Conservation (phyloP, 495 filamentous ascomycete species). For the Apodospora peruviana region DNA sequence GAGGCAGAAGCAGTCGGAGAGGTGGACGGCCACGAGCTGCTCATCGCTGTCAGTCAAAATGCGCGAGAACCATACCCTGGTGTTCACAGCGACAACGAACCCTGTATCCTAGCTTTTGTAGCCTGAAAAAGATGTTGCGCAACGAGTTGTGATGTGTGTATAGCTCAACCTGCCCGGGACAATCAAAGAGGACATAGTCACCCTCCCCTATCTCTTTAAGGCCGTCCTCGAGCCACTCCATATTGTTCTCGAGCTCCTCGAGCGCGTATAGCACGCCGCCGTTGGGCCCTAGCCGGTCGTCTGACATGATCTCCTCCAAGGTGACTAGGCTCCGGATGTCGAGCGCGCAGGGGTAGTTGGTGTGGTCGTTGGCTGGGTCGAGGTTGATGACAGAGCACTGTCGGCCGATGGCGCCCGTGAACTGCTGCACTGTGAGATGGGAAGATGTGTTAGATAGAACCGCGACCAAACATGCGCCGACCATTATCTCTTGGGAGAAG, state of each 20-base stretch:
- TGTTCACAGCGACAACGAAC: conserved; percentile 43
- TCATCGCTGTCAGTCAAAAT: not conserved
- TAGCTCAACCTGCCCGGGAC: conserved; percentile 92
- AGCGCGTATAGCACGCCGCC: conserved; percentile 88
- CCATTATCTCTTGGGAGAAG: not conserved
- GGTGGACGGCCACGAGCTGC: conserved; percentile 83
- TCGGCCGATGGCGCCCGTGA: conserved; percentile 87
- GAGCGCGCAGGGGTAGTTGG: conserved; percentile 74
- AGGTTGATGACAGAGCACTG: conserved; percentile 95
- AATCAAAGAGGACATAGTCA: conserved; percentile 93
- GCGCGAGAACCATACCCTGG: not conserved
- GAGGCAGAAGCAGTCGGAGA: conserved; percentile 87
- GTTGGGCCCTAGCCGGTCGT: conserved; percentile 86
- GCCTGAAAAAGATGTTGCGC: conserved; percentile 80
- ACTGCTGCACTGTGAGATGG: conserved; percentile 69
- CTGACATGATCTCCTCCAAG: conserved; percentile 91
- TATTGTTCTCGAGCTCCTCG: conserved; percentile 88
- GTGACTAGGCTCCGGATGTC: conserved; percentile 86
- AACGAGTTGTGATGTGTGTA: conserved; percentile 91
- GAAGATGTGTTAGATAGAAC: not conserved
- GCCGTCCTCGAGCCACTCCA: conserved; percentile 81
- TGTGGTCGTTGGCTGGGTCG: conserved; percentile 90
- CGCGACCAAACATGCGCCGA: not conserved
- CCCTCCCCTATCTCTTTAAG: conserved; percentile 66
- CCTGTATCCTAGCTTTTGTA: conserved; percentile 90